phyloP scores from a whole-genome alignment of 75 land plant genomes.

The Pseudotsuga menziesii region DNA sequence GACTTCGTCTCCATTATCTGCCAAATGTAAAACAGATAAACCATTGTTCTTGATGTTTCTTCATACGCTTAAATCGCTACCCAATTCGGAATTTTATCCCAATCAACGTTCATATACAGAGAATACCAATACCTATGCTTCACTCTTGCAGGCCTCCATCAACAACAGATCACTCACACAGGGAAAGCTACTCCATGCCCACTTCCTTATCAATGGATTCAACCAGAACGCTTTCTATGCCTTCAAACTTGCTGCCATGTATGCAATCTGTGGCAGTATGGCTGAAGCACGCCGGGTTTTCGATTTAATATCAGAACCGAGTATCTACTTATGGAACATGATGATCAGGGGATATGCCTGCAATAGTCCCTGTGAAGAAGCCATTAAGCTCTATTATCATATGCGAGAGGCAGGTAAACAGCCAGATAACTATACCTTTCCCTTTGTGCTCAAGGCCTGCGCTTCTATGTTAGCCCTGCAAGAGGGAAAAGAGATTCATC shows the following conservation, averaged over 20 bases:
- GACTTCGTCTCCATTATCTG: not conserved
- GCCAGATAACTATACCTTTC: conserved; percentile 7
- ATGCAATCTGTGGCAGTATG: conserved; percentile 11
- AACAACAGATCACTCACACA: not conserved
- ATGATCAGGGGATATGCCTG: conserved; percentile 14
- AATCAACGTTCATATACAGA: not conserved
- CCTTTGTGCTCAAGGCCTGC: conserved; percentile 7
- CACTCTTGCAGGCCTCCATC: not conserved
- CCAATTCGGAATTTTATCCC: not conserved
- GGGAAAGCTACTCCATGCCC: conserved; percentile 3
- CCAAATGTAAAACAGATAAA: not conserved
- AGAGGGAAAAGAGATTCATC: conserved; percentile 7
- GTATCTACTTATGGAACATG: conserved; percentile 8
- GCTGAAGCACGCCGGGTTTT: conserved; percentile 8
- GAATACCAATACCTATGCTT: not conserved
- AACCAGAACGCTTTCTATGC: not conserved
- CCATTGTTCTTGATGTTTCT: not conserved
- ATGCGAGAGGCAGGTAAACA: conserved; percentile 10
- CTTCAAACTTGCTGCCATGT: conserved; percentile 1
- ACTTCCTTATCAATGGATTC: conserved; percentile 2
- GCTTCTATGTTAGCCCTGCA: not conserved
- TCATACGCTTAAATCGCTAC: not conserved
- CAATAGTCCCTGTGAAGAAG: conserved; percentile 9
- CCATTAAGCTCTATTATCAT: conserved; percentile 6
- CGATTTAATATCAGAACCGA: not conserved